Conservation (phyloP, 2,329 filamentous ascomycete species). For the Venturia asperata region DNA sequence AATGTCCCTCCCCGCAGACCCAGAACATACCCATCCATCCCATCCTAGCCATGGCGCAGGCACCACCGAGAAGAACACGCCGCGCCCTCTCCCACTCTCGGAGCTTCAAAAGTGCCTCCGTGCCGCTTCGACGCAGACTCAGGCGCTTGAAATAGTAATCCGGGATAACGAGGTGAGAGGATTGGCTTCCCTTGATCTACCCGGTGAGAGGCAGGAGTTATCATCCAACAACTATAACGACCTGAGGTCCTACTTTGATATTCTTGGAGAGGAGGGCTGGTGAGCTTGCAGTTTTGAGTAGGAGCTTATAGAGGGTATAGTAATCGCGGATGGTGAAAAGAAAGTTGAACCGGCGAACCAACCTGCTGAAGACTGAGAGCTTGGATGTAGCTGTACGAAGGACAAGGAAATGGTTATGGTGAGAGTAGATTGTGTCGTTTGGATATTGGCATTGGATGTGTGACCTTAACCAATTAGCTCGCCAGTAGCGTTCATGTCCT, state of each 20-base stretch:
- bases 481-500: no score
- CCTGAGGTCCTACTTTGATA: not conserved
- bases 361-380: no score
- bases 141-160: not conserved
- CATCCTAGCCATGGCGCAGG: no score
- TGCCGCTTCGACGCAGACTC: not conserved
- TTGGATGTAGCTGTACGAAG: no score
- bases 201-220: slow-evolving; percentile 6
- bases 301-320: not conserved
- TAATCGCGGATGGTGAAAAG: not conserved
- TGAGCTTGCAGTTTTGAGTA: not conserved
- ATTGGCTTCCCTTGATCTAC: slow-evolving; percentile 13
- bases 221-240: not conserved
- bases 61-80: no score
- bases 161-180: slow-evolving; percentile 14
- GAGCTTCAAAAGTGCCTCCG: no score
- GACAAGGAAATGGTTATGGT: no score
- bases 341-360: no score
- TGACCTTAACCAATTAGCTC: no score
- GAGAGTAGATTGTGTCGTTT: no score
- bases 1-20: not conserved
- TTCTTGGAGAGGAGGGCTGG: not conserved
- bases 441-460: no score
- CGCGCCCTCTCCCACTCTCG: no score
- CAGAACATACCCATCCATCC: not conserved